These are phyloP conservation scores for Niveomyces coronatus DNA, from an alignment of 2,329 filamentous ascomycete genomes.

Conservation along the genomic window DNA sequence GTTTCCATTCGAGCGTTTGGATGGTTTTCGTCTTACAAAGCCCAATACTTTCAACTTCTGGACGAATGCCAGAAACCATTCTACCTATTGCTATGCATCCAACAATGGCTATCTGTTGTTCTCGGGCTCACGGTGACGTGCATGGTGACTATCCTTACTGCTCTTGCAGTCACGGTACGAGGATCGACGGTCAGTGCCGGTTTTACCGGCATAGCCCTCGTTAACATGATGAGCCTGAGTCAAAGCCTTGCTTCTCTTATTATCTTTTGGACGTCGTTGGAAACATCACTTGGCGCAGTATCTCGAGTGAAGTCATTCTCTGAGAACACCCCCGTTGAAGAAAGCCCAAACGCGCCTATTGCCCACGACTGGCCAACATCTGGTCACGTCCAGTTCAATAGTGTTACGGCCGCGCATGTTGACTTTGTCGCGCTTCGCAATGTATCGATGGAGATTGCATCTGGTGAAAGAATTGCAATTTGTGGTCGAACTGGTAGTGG, in stretches of 20 bases:
- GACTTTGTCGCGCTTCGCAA: constrained; percentile 7
- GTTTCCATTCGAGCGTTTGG: constrained; percentile 40
- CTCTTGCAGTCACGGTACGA: constrained; percentile 24
- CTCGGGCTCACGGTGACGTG: constrained; percentile 40
- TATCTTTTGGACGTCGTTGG: constrained; percentile 17
- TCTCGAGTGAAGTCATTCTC: constrained; percentile 8
- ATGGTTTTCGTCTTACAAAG: constrained; percentile 20
- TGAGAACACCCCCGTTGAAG: constrained; percentile 5
- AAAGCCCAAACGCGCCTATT: constrained; percentile 4
- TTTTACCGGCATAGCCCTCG: constrained; percentile 13
- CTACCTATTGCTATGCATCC: constrained; percentile 6
- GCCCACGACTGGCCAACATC: constrained; percentile 5
- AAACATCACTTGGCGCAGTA: constrained; percentile 13
- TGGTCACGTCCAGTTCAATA: constrained; percentile 5
- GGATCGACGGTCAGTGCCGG: constrained; percentile 5
- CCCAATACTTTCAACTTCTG: neutral
- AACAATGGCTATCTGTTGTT: constrained; percentile 34
- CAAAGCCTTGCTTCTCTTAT: constrained; percentile 18
- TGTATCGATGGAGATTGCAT: constrained; percentile 7
- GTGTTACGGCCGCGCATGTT: constrained; percentile 5
- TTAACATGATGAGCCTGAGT: constrained; percentile 17
- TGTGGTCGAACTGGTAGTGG: constrained; percentile 6
- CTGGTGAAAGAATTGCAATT: constrained; percentile 6
- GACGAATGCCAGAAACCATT: constrained; percentile 7
- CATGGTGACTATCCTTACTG: constrained; percentile 32